These are phyloP conservation scores for Podila epigama DNA, from an alignment of 192 early-diverging fungal genomes.

Conservation along the genomic window DNA sequence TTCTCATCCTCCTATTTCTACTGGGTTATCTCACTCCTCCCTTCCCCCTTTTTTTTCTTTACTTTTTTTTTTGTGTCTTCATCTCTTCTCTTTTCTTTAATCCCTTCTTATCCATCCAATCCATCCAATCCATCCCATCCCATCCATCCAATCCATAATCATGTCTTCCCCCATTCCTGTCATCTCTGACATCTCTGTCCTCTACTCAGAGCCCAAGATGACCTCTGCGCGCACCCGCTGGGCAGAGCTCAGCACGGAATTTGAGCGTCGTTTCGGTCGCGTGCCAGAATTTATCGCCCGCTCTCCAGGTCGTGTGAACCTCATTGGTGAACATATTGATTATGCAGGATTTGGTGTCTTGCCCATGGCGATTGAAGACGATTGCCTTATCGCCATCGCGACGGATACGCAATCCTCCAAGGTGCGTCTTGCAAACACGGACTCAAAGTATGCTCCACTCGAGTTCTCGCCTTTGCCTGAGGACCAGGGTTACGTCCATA, in stretches of 20 bases:
- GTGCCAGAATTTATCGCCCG: conserved; percentile 84
- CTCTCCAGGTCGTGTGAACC: conserved; percentile 93
- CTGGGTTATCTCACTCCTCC: background rate
- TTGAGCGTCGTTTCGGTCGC: conserved; percentile 60
- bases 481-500: conserved; percentile 67
- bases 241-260: conserved; percentile 52
- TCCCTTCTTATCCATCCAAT: background rate
- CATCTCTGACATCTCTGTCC: conserved; percentile 43
- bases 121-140: background rate
- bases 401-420: conserved; percentile 28
- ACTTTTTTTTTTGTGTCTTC: background rate
- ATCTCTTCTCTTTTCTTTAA: background rate
- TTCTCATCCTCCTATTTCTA: background rate
- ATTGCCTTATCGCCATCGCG: conserved; percentile 68
- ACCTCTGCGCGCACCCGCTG: conserved; percentile 57
- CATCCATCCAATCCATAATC: background rate
- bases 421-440: conserved; percentile 63
- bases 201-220: conserved; percentile 42
- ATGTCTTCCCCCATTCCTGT: conserved; percentile 20
- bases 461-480: conserved; percentile 51
- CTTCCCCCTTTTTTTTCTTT: background rate
- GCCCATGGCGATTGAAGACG: conserved; percentile 93
- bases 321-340: conserved; percentile 98
- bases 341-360: conserved; percentile 94
- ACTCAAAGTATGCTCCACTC: conserved; percentile 59